phyloP scores from a whole-genome alignment of 768 basidiomycete genomes.

The Rhodotorula sphaerocarpa region DNA sequence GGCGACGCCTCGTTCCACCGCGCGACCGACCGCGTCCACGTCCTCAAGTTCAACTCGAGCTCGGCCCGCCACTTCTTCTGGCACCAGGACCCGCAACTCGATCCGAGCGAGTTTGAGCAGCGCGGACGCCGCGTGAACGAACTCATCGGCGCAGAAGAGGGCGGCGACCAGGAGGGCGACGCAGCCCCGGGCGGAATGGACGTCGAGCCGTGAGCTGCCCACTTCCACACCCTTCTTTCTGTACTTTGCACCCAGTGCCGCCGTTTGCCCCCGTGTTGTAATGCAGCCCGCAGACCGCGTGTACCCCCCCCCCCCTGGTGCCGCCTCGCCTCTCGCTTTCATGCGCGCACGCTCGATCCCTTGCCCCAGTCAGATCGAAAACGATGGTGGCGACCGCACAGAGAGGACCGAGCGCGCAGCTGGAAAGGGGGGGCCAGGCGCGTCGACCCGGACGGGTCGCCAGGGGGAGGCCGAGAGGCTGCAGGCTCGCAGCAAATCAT shows the following conservation, averaged over 20 bases:
- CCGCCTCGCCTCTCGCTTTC: too few species aligned
- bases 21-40: conserved; percentile 21
- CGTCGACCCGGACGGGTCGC: too few species aligned
- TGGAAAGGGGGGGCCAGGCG: too few species aligned
- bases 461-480: too few species aligned
- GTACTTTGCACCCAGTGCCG: background rate
- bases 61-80: conserved; percentile 39
- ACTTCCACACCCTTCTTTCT: background rate
- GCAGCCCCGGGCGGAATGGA: conserved; percentile 3
- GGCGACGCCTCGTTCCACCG: conserved; percentile 35
- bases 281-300: background rate
- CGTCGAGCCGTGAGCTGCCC: conserved; percentile 23
- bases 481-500: too few species aligned
- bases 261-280: background rate
- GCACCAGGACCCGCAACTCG: conserved; percentile 30
- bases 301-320: too few species aligned
- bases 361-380: too few species aligned
- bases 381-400: too few species aligned
- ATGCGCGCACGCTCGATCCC: too few species aligned
- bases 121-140: conserved; percentile 25
- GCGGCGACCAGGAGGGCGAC: background rate
- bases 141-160: conserved; percentile 28
- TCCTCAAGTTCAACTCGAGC: conserved; percentile 36
- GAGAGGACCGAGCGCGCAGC: too few species aligned
- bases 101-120: conserved; percentile 7